Percentiles rank a stretch among this genome's conserved stretches.
phyloP scores from a whole-genome alignment of 2,329 filamentous ascomycete species.

The Calonectria leucothoes region DNA sequence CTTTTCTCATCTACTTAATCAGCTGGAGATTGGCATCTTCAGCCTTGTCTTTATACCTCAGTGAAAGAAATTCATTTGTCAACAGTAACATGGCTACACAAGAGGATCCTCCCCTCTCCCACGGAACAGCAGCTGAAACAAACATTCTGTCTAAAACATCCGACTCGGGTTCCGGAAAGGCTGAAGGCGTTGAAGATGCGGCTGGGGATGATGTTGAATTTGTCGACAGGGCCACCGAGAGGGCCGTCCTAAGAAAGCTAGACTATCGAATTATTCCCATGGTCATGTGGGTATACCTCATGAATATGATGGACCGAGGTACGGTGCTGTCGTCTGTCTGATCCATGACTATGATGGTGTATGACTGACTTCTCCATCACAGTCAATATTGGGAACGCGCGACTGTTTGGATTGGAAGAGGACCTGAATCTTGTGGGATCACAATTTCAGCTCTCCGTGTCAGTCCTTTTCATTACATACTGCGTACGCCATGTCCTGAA shows the following conservation, averaged over 20 bases:
- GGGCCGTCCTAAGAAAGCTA: slow-evolving; percentile 42
- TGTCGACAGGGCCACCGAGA: slow-evolving; percentile 37
- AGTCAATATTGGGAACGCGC: slow-evolving; percentile 78
- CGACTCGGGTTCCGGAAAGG: slow-evolving; percentile 31
- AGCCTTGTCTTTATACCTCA: too few relatives aligned
- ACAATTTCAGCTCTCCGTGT: slow-evolving; percentile 68
- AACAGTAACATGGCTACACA: neutral
- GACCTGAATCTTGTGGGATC: slow-evolving; percentile 66
- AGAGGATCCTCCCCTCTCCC: slow-evolving; percentile 13
- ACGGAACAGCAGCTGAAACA: neutral
- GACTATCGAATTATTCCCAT: slow-evolving; percentile 48
- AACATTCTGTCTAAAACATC: slow-evolving; percentile 26
- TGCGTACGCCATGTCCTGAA: slow-evolving; percentile 49
- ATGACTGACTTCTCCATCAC: slow-evolving; percentile 46
- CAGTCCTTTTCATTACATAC: slow-evolving; percentile 51
- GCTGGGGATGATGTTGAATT: slow-evolving; percentile 23
- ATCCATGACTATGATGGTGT: rapidly evolving
- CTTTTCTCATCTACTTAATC: neutral
- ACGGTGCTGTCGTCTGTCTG: neutral
- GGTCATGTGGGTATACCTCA: slow-evolving; percentile 48
- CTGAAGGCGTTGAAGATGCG: slow-evolving; percentile 30
- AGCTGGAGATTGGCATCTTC: too few relatives aligned
- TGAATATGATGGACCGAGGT: slow-evolving; percentile 52
- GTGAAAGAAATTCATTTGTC: too few relatives aligned
- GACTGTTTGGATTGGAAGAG: slow-evolving; percentile 59